Evolutionary conservation across 305 asterid genomes (phyloP).

Genomic region (Fraxinus velutina): DNA sequence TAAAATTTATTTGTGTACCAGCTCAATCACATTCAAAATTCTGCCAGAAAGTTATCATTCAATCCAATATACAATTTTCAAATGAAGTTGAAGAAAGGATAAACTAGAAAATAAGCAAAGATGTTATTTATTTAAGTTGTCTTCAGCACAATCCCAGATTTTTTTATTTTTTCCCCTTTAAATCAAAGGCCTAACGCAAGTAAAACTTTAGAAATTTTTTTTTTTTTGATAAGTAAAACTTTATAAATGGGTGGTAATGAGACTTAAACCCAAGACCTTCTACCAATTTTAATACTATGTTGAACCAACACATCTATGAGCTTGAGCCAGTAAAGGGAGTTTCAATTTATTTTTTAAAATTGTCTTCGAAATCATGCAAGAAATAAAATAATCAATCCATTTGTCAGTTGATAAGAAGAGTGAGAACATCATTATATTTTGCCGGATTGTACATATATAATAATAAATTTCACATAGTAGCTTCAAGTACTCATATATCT

Average conservation of each 20-base stretch:
- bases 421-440: not conserved
- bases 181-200: not conserved
- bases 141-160: not conserved
- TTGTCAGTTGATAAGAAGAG: not conserved
- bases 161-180: not conserved
- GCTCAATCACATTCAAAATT: not conserved
- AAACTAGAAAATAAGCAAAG: not conserved
- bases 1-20: not conserved
- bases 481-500: not conserved
- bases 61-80: not conserved
- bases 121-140: not conserved
- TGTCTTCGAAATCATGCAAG: not conserved
- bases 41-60: not conserved
- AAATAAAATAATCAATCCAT: not conserved
- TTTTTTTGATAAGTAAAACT: not conserved
- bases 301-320: not conserved
- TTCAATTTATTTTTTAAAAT: not conserved
- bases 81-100: not conserved
- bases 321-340: not conserved
- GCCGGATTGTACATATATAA: not conserved
- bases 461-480: not conserved
- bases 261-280: not conserved
- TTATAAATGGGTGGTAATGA: not conserved
- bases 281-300: not conserved
- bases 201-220: not conserved